Evolutionary conservation across 1,139 yeast species (phyloP).

Genomic region (Protomyces gravidus): DNA sequence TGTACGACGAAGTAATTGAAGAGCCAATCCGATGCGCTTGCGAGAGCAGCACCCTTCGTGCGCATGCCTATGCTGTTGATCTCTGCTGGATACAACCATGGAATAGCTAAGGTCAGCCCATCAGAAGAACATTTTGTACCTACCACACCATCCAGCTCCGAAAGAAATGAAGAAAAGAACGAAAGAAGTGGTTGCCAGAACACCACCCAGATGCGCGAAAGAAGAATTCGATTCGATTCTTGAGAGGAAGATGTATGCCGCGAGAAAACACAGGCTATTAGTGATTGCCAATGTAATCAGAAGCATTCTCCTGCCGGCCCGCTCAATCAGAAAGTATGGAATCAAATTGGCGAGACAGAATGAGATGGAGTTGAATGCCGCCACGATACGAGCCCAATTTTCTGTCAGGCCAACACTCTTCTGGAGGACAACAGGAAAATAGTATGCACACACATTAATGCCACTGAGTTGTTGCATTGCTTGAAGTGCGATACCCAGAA

Average conservation of each 20-base stretch:
- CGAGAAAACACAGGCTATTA: slow-evolving; percentile 30
- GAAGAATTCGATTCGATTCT: slow-evolving; percentile 32
- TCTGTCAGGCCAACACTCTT: slow-evolving; percentile 19
- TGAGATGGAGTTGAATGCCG: slow-evolving; percentile 16
- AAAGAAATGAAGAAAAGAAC: slow-evolving; percentile 36
- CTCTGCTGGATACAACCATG: slow-evolving; percentile 56
- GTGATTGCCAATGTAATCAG: slow-evolving; percentile 45
- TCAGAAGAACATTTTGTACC: slow-evolving; percentile 5
- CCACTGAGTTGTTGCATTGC: slow-evolving; percentile 35
- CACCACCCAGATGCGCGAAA: slow-evolving; percentile 30
- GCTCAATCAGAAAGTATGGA: slow-evolving; percentile 49
- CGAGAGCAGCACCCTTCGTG: slow-evolving; percentile 54
- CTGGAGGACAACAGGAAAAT: slow-evolving; percentile 33
- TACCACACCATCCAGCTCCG: slow-evolving; percentile 20
- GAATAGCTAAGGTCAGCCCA: slow-evolving; percentile 30
- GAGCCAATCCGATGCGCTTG: slow-evolving; percentile 55
- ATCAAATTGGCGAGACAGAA: slow-evolving; percentile 35
- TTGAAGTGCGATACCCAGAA: slow-evolving; percentile 34
- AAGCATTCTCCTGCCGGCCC: slow-evolving; percentile 61
- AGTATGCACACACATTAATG: slow-evolving; percentile 34
- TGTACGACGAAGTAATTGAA: slow-evolving; percentile 54
- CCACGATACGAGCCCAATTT: slow-evolving; percentile 12
- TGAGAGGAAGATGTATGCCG: slow-evolving; percentile 31
- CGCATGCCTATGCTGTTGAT: slow-evolving; percentile 47
- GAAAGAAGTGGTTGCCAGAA: slow-evolving; percentile 33